Base-by-base conservation (phyloP, 768 basidiomycete species). In the Lactarius hatsudake region DNA sequence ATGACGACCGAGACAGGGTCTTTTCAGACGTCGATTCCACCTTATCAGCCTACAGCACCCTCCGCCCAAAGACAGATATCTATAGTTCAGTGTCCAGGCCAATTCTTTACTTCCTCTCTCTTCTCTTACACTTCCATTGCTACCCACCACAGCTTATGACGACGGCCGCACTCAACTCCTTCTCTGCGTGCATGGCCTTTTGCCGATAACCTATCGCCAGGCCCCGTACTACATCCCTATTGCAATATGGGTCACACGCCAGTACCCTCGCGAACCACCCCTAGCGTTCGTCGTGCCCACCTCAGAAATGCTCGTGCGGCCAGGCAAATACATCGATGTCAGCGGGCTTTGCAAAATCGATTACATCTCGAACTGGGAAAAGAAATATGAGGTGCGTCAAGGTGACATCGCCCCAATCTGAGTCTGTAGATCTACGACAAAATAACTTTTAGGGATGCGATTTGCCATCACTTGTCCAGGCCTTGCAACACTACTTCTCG, bases 281-380 rank as follows among this genome's bases (percentile, higher is more conserved):
- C 84, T 98, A 73, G 83, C 82, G 26, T 98, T 94, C 79, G 95
- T 99, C 71, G 90, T 94, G 15, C 96, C 97, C 40, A 97, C 94
- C 2, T 84, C 81, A 62, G 88, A 92, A 73, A 94, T 99, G 89
- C 87, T 95, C 66, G 86, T 99, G 72, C 87, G 88, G 71, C 82
- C 92, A 13, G 85, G 88, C 26, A 84, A 81, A 55, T 81, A 84
- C 73, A 82, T 98, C 72, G 94, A 98, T 73, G 83, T 91, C 62
- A 93, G 89, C 74, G 96, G 91, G 26, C 81, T 82, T 69, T 93
- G 86, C 73, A 79, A 77, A 48, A 80, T 87, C 48, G 84, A 88
- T 48, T 96, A 94, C 75, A 74, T 90, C 57, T 82, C 82, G 55
- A 80, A 87, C 65, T 98, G 97, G 97, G 79, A 82, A 63, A 82